Conservation (phyloP, 1,139 yeast species). For the Geotrichum macrosporum region DNA sequence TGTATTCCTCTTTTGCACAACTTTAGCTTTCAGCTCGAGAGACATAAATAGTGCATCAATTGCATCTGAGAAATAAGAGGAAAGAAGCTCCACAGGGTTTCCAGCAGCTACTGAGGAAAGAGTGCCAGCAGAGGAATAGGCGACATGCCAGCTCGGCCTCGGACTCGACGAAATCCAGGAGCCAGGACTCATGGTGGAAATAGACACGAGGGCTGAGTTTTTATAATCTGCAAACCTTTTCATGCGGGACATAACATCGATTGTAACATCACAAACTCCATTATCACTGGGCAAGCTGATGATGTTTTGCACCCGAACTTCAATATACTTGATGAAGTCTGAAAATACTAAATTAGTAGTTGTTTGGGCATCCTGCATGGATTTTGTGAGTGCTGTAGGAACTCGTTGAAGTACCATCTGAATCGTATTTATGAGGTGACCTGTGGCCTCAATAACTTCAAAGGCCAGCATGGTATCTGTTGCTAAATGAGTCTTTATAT, state of each 20-base stretch:
- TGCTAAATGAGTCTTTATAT: constrained; percentile 26
- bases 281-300: constrained; percentile 53
- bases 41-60: constrained; percentile 67
- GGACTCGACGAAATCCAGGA: constrained; percentile 62
- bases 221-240: constrained; percentile 62
- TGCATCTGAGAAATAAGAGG: constrained; percentile 66
- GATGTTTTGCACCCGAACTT: constrained; percentile 45
- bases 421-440: constrained; percentile 23
- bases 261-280: constrained; percentile 66
- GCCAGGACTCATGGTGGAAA: constrained; percentile 52
- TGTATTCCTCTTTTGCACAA: constrained; percentile 36
- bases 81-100: constrained; percentile 48
- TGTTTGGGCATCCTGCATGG: constrained; percentile 26
- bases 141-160: constrained; percentile 42
- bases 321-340: constrained; percentile 56
- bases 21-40: constrained; percentile 52
- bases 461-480: constrained; percentile 30
- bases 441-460: constrained; percentile 31
- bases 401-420: constrained; percentile 23
- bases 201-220: constrained; percentile 51
- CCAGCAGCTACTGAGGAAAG: constrained; percentile 25
- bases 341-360: constrained; percentile 47
- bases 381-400: constrained; percentile 27
- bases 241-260: constrained; percentile 60
- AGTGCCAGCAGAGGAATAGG: constrained; percentile 45